Evolutionary conservation across 306 rosid species (phyloP), one percentile per base, ranked within the genome.

Genomic region (Begonia loranthoides): DNA sequence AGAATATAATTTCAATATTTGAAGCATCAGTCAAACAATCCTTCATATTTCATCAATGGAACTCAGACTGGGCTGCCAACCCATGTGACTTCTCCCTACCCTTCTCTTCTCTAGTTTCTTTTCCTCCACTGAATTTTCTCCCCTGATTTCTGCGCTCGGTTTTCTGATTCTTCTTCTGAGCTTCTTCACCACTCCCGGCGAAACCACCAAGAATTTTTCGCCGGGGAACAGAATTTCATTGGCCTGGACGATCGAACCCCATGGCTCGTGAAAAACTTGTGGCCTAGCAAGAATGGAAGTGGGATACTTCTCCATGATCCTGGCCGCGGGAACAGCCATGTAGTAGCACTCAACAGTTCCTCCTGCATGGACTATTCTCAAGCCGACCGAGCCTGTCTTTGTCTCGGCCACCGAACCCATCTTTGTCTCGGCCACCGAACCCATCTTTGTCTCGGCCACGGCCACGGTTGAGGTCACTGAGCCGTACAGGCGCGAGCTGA

Each of bases 261-360:
- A 61, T 0, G 68, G 76, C 54, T 13, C 50, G 21, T n/a, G 40
- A 38, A 61, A 66, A 8, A 66, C 65, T 8, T 66, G 65, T 10
- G 59, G 72, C 54, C 57, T 28, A 1, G 76, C 55, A 3, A 66
- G 62, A 13, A 71, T 10, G 55, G 57, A 57, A 49, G 58, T 59
- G 0, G 56, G 76, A 50, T 66, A 66, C 62, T 71, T 66, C 50
- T 66, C 65, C 56, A 71, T 39, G 12, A 71, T 66, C 44, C 34
- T 56, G 12, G 56, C 61, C 6, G 72, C 72, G 12, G 61, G 51
- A 38, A 22, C 41, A 1, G 72, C 68, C 65, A 57, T 66, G 68
- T 61, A 71, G 76, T 47, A 57, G 43, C 54, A 22, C 57, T 71
- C 68, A 10, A 65, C 68, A 7, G 10, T 17, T 28, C 72, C 72